These are phyloP conservation scores for Bacidia rubella DNA, from an alignment of 495 filamentous ascomycete genomes.

Conservation along the genomic window DNA sequence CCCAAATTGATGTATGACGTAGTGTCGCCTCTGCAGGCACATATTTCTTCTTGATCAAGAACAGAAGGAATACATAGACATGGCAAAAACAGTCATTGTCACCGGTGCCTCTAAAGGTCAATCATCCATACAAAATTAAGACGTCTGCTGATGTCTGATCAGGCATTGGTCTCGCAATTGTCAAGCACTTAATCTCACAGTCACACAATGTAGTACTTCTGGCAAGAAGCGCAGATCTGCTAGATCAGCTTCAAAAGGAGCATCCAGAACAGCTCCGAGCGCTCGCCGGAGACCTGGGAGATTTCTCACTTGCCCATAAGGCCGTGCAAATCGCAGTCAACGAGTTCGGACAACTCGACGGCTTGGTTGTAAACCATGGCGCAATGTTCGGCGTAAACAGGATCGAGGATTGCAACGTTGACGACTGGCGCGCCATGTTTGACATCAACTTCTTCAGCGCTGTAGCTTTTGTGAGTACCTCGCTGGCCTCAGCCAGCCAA, in stretches of 20 bases:
- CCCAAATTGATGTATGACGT: slow-evolving; percentile 2
- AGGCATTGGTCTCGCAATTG: slow-evolving; percentile 74
- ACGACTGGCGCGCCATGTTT: slow-evolving; percentile 65
- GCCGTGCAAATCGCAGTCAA: slow-evolving; percentile 49
- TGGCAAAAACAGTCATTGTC: slow-evolving; percentile 44
- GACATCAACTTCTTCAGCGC: slow-evolving; percentile 76
- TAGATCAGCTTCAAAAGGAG: slow-evolving; percentile 51
- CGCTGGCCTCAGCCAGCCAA: background rate
- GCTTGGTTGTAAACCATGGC: slow-evolving; percentile 80
- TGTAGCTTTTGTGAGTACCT: slow-evolving; percentile 53
- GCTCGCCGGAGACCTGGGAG: slow-evolving; percentile 62
- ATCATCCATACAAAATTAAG: background rate
- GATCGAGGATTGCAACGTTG: slow-evolving; percentile 45
- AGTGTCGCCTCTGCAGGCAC: too few relatives aligned
- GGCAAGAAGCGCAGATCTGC: slow-evolving; percentile 51
- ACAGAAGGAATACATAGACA: background rate
- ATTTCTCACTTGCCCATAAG: slow-evolving; percentile 45
- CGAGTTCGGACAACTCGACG: slow-evolving; percentile 61
- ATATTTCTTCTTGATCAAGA: too few relatives aligned
- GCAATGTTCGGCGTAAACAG: slow-evolving; percentile 63
- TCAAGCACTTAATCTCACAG: slow-evolving; percentile 51
- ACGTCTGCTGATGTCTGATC: slow-evolving; percentile 4
- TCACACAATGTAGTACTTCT: slow-evolving; percentile 62
- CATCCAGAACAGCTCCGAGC: slow-evolving; percentile 56
- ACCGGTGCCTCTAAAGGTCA: slow-evolving; percentile 51